Percentiles rank a stretch among this genome's conserved stretches.
Conservation (phyloP, 2,329 filamentous ascomycete genomes). For the Sclerotinia borealis region DNA sequence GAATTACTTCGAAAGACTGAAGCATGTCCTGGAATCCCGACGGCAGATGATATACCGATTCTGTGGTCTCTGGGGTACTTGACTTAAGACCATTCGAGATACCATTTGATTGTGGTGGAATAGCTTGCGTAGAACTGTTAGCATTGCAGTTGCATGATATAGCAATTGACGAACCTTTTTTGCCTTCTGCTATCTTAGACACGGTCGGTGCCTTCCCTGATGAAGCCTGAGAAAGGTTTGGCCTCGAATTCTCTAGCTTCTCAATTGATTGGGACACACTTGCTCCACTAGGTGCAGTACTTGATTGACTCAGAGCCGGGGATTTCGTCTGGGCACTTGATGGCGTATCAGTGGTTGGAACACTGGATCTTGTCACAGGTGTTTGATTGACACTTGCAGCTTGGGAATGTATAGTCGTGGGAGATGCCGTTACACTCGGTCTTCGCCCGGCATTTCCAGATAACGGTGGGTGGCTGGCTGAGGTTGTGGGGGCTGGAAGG, state of each 20-base stretch:
- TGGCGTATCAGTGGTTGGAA: constrained; percentile 32
- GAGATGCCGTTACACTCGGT: constrained; percentile 53
- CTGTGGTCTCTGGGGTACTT: constrained; percentile 38
- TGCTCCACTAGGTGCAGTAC: constrained; percentile 37
- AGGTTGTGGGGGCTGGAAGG: constrained; percentile 43
- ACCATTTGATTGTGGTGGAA: constrained; percentile 33
- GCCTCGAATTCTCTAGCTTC: constrained; percentile 36
- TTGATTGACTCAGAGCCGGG: constrained; percentile 42
- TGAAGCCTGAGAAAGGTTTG: constrained; percentile 22
- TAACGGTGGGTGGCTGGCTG: constrained; percentile 28
- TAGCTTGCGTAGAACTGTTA: constrained; percentile 16
- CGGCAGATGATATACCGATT: constrained; percentile 90
- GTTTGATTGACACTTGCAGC: constrained; percentile 34
- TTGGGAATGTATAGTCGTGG: constrained; percentile 43
- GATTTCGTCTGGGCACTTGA: constrained; percentile 43
- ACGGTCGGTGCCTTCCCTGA: constrained; percentile 33
- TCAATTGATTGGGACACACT: constrained; percentile 42
- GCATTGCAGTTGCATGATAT: constrained; percentile 12
- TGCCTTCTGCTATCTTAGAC: constrained; percentile 39
- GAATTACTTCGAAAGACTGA: constrained; percentile 78
- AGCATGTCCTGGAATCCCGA: constrained; percentile 83
- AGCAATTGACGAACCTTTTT: constrained; percentile 38
- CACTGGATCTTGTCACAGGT: constrained; percentile 34
- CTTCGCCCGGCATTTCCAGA: constrained; percentile 40
- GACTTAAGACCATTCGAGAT: constrained; percentile 46